Conservation (phyloP, 306 rosid species). For the Cucurbita pepo region DNA sequence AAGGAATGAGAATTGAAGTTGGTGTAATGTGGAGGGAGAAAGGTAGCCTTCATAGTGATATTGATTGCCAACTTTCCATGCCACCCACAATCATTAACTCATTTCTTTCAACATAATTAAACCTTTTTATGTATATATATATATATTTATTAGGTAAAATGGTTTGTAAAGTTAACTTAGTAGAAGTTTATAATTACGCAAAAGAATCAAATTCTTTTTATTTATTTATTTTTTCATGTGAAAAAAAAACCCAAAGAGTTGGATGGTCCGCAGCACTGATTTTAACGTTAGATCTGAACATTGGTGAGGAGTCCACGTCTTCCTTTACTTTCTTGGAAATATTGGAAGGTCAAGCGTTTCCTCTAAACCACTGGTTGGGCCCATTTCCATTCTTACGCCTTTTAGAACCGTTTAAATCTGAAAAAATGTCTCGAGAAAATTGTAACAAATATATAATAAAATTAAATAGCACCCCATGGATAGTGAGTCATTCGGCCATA, state of each 20-base stretch:
- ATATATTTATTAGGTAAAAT: not conserved
- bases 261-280: not conserved
- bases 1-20: not conserved
- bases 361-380: not conserved
- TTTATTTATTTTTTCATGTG: not conserved
- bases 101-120: not conserved
- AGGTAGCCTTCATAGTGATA: slow-evolving; percentile 19
- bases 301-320: slow-evolving; percentile 13
- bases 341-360: not conserved
- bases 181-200: too few relatives aligned
- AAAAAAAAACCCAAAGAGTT: too few relatives aligned
- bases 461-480: too few relatives aligned
- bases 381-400: not conserved
- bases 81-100: not conserved
- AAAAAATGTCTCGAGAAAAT: not conserved
- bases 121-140: not conserved
- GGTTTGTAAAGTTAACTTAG: not conserved
- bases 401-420: not conserved
- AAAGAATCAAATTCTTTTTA: not conserved
- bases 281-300: slow-evolving; percentile 15
- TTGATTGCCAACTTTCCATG: slow-evolving; percentile 26
- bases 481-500: too few relatives aligned
- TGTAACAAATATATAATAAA: not conserved
- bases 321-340: not conserved
- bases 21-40: slow-evolving; percentile 19